Base-by-base conservation (phyloP, 208 protist genomes). In the Leishmania guyanensis region DNA sequence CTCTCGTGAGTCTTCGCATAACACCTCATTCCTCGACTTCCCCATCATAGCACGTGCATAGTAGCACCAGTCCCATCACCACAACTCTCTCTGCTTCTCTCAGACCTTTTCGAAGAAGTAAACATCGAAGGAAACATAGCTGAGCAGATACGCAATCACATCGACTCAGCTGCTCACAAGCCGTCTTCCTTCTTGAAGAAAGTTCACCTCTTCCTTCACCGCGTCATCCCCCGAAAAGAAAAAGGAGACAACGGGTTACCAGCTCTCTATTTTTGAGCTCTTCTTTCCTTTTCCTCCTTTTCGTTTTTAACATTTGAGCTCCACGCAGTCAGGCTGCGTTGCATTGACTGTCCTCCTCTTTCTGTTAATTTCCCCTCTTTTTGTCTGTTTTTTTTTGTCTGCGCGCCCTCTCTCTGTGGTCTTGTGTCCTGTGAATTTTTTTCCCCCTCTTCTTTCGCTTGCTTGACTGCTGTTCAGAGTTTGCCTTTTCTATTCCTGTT, bases 371-470 rank as follows among this genome's bases (percentile, higher is more conserved):
- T 79, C 62, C 50, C 22, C n/a, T 65, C 33, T 29, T 78, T 43
- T 58, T 79, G n/a, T 72, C 78, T 66, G 60, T 69, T 51, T 69
- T 79, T 65, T 29, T 78, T 43, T 71, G 73, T 85, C 29, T 68
- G 48, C 46, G 81, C 50, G 17, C 29, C 60, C 68, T 56, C 64
- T 74, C 6, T 58, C 51, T n/a, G 33, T 53, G 1, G 6, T 22
- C 58, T 74, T 60, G 65, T n/a, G 20, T 68, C n/a, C n/a, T 53
- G 6, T 46, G 5, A 46, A 2, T 9, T n/a, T 16, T 14, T 10
- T 50, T 20, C 4, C 8, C 17, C 43, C 36, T 53, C 65, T 39
- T 26, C 17, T 70, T 70, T 50, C 36, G 20, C 66, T 33, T 26
- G 66, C 29, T 72, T 77, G 72, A 17, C 39, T 51, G n/a, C 62